Percentiles rank a stretch among this genome's conserved stretches.
These are phyloP conservation scores for Polytolypa hystricis DNA, from an alignment of 2,329 filamentous ascomycete species.

Conservation along the genomic window DNA sequence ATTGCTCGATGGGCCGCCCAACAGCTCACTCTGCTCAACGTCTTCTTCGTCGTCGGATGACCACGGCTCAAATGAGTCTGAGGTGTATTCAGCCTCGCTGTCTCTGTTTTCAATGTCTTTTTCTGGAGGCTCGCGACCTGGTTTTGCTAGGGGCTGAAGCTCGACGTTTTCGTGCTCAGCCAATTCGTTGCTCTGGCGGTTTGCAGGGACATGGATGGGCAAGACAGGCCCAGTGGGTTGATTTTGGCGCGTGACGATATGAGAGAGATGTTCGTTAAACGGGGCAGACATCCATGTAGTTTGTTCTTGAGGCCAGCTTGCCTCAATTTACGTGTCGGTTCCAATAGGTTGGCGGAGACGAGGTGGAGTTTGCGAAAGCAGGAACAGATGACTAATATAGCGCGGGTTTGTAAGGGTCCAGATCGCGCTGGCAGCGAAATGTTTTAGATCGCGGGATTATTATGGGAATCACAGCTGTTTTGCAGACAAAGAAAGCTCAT, in stretches of 20 bases:
- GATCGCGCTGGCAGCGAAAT: no score
- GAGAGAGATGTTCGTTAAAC: neutral
- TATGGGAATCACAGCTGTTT: no score
- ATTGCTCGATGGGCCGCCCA: neutral
- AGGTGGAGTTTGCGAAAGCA: no score
- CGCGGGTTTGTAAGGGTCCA: no score
- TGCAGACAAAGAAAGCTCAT: no score
- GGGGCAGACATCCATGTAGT: neutral
- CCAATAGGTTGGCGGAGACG: no score
- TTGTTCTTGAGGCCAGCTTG: constrained; percentile 4
- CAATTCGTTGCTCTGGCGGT: neutral
- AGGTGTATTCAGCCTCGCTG: neutral
- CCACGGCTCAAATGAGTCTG: neutral
- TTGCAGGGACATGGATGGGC: constrained; percentile 2
- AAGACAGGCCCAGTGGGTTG: neutral
- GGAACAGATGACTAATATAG: no score
- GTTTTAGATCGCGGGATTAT: no score
- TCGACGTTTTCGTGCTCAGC: constrained; percentile 1
- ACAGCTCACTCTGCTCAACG: neutral
- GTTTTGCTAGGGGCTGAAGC: neutral
- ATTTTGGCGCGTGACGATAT: neutral
- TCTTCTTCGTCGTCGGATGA: neutral
- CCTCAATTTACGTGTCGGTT: no score
- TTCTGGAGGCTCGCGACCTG: neutral
- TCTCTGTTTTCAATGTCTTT: neutral